These are phyloP conservation scores for Chloropicon primus DNA, from an alignment of 139 green algal genomes.

Conservation along the genomic window DNA sequence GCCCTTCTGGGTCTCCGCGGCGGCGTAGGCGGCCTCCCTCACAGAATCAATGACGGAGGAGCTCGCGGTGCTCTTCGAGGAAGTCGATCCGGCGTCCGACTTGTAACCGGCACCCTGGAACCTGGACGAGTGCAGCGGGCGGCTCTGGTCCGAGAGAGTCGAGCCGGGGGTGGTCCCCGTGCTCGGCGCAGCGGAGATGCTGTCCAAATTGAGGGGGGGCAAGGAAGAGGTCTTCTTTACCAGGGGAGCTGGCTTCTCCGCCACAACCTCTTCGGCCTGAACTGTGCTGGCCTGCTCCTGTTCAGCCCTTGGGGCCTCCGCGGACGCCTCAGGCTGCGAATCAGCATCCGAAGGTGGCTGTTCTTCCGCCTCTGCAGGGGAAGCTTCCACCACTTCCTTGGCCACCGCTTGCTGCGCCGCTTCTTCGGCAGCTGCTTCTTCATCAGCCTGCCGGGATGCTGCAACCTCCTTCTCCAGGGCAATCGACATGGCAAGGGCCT, in stretches of 20 bases:
- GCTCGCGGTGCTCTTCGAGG: not conserved
- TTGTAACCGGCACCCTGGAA: not conserved
- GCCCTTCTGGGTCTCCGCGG: not conserved
- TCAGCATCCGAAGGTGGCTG: no score
- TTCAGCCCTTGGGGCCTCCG: no score
- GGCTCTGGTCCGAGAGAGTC: not conserved
- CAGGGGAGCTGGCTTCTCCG: not conserved
- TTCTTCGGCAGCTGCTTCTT: not conserved
- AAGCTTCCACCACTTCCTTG: not conserved
- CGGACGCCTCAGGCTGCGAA: no score
- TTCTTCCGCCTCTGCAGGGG: no score
- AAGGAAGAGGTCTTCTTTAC: not conserved
- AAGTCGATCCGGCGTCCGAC: not conserved
- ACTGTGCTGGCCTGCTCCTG: no score
- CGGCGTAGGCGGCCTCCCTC: not conserved
- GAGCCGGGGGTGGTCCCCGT: not conserved
- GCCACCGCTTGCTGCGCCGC: not conserved
- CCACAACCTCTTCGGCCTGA: not conserved
- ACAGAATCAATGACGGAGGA: no score
- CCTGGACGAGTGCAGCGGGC: not conserved
- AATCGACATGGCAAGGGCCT: conserved; percentile 31
- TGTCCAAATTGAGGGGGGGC: not conserved
- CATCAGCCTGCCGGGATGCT: not conserved
- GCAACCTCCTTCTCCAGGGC: conserved; percentile 22
- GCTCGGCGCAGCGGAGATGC: not conserved